A percentile compares a stretch with the other conserved stretches of the same genome.
Evolutionary conservation across 2,329 filamentous ascomycete genomes (phyloP).

Genomic region (Ophiostoma perfectum): DNA sequence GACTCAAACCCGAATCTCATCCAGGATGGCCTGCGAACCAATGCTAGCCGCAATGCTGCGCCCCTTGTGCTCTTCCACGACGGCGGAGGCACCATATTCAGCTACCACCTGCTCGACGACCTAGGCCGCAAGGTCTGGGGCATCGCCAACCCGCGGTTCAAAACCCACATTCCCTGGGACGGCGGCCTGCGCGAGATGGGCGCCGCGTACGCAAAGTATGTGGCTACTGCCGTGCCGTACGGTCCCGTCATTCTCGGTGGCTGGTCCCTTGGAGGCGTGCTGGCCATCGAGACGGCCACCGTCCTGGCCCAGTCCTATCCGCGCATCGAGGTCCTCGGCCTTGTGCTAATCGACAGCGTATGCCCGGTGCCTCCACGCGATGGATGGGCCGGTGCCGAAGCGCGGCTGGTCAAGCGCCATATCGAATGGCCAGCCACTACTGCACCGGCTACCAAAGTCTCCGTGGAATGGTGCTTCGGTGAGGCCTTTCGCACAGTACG

Average conservation of each 20-base stretch:
- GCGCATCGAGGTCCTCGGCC: constrained; percentile 41
- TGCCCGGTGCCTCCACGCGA: constrained; percentile 30
- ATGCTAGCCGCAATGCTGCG: constrained; percentile 28
- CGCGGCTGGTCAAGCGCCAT: constrained; percentile 29
- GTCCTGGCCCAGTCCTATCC: constrained; percentile 34
- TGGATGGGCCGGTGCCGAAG: constrained; percentile 22
- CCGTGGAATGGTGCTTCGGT: constrained; percentile 38
- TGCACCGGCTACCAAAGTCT: constrained; percentile 29
- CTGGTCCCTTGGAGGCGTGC: constrained; percentile 51
- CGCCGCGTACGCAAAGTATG: constrained; percentile 42
- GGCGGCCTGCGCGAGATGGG: constrained; percentile 54
- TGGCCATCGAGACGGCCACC: constrained; percentile 47
- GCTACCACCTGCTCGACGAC: constrained; percentile 49
- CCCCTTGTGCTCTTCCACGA: constrained; percentile 56
- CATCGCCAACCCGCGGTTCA: constrained; percentile 51
- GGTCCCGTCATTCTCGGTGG: constrained; percentile 48
- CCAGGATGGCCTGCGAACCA: constrained; percentile 23
- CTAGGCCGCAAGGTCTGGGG: constrained; percentile 48
- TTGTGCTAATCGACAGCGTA: constrained; percentile 50
- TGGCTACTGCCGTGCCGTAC: constrained; percentile 37
- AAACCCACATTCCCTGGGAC: constrained; percentile 42
- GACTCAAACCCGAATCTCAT: constrained; percentile 27
- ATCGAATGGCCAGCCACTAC: constrained; percentile 32
- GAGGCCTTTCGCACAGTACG: constrained; percentile 40
- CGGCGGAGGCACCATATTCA: constrained; percentile 55